Evolutionary conservation across 2,329 filamentous ascomycete genomes (phyloP).

Genomic region (Dactylellina haptotyla): DNA sequence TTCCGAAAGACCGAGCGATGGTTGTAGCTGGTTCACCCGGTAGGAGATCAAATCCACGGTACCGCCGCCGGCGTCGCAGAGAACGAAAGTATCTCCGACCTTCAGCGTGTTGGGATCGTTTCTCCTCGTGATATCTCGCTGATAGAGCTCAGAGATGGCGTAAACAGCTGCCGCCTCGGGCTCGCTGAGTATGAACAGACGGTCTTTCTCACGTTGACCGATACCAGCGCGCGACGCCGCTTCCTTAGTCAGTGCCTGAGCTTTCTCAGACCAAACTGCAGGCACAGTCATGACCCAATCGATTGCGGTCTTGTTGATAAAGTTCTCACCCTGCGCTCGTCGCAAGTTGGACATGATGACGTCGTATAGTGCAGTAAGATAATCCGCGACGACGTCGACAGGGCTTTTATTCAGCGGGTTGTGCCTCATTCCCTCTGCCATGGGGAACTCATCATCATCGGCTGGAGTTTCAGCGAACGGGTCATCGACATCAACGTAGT

Average conservation of each 20-base stretch:
- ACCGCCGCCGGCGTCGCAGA: constrained; percentile 72
- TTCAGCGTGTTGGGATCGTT: constrained; percentile 59
- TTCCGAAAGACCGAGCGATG: constrained; percentile 41
- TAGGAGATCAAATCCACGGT: constrained; percentile 92
- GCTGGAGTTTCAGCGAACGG: constrained; percentile 27
- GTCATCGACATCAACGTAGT: constrained; percentile 40
- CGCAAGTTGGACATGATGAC: constrained; percentile 65
- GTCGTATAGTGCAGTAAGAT: constrained; percentile 64
- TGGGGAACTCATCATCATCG: constrained; percentile 38
- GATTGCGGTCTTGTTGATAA: constrained; percentile 64
- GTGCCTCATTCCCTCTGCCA: constrained; percentile 44
- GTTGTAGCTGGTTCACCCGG: constrained; percentile 74
- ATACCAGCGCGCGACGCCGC: constrained; percentile 67
- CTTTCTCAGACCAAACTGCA: constrained; percentile 69
- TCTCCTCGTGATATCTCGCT: constrained; percentile 29
- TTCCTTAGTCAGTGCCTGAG: constrained; percentile 66
- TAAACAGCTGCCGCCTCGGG: constrained; percentile 59
- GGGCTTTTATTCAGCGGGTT: constrained; percentile 55
- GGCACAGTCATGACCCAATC: constrained; percentile 70
- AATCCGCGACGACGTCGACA: constrained; percentile 64
- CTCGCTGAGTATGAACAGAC: constrained; percentile 57
- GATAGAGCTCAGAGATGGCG: constrained; percentile 51
- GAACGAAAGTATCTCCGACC: constrained; percentile 66
- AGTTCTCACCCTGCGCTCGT: constrained; percentile 62
- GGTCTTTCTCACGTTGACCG: constrained; percentile 64